Evolutionary conservation across 768 basidiomycete species (phyloP).

Genomic region (Agaricus sinodeliciosus): DNA sequence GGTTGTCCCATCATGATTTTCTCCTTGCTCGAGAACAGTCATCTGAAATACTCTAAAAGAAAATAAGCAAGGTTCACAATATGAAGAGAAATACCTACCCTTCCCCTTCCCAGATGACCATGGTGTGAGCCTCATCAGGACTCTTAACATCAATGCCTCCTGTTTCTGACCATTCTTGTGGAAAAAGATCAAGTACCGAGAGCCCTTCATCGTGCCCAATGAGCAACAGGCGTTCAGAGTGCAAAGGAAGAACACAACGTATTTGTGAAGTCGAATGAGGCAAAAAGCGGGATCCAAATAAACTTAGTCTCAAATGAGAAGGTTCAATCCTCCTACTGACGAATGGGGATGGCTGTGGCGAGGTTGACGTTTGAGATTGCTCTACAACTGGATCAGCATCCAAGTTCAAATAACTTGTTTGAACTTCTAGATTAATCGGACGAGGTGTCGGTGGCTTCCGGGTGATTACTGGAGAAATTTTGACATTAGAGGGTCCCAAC

Average conservation of each 20-base stretch:
- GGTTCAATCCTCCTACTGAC: slow-evolving; percentile 48
- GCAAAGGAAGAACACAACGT: slow-evolving; percentile 65
- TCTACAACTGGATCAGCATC: slow-evolving; percentile 21
- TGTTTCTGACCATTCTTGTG: slow-evolving; percentile 57
- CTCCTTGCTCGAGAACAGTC: slow-evolving; percentile 65
- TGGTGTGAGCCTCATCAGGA: slow-evolving; percentile 64
- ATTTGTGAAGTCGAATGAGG: slow-evolving; percentile 75
- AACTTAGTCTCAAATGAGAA: slow-evolving; percentile 60
- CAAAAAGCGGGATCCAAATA: slow-evolving; percentile 82
- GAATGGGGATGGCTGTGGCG: slow-evolving; percentile 34
- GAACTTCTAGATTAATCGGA: slow-evolving; percentile 32
- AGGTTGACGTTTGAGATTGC: slow-evolving; percentile 19
- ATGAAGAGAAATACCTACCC: slow-evolving; percentile 35
- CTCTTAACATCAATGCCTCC: slow-evolving; percentile 45
- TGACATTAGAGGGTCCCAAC: neutral
- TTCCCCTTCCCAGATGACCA: slow-evolving; percentile 72
- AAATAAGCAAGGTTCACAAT: neutral
- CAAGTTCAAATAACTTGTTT: slow-evolving; percentile 34
- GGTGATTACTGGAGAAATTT: slow-evolving; percentile 12
- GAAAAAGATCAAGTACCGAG: slow-evolving; percentile 79
- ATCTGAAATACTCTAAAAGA: slow-evolving; percentile 64
- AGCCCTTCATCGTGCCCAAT: slow-evolving; percentile 78
- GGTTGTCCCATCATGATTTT: slow-evolving; percentile 38
- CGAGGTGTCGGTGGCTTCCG: slow-evolving; percentile 17
- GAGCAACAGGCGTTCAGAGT: slow-evolving; percentile 58